Evolutionary conservation across 176 grass and related monocot species (phyloP).

Genomic region (Microstegium vimineum): DNA sequence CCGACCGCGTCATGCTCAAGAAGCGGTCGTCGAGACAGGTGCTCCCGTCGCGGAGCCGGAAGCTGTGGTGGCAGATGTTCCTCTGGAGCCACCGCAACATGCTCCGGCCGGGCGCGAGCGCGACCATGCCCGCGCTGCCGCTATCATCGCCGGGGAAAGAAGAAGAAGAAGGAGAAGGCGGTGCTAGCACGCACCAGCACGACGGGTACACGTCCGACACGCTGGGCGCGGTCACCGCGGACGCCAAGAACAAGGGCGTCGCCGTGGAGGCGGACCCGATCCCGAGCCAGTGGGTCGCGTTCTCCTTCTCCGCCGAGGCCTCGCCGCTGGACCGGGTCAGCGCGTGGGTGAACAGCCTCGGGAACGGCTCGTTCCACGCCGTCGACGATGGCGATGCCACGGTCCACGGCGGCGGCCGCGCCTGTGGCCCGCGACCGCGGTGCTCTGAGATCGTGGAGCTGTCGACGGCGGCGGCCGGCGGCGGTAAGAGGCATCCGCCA

Average conservation of each 20-base stretch:
- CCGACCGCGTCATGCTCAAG: conserved; percentile 76
- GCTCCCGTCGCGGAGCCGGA: conserved; percentile 82
- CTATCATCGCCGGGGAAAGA: neutral
- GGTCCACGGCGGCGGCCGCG: neutral
- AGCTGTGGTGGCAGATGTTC: conserved; percentile 80
- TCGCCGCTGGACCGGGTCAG: conserved; percentile 67
- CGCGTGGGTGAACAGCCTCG: conserved; percentile 90
- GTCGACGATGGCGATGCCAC: neutral
- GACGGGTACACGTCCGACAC: conserved; percentile 82
- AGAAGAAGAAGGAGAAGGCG: neutral
- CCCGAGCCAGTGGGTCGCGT: conserved; percentile 66
- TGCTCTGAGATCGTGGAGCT: conserved; percentile 51
- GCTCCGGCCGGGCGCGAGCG: conserved; percentile 25
- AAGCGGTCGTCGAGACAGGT: conserved; percentile 71
- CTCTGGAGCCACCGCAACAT: conserved; percentile 79
- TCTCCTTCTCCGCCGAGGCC: conserved; percentile 60
- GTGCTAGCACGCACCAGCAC: conserved; percentile 13
- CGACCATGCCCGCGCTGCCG: neutral
- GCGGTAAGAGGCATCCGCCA: conserved; percentile 1
- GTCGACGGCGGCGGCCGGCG: conserved; percentile 16
- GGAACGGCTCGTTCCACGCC: conserved; percentile 24
- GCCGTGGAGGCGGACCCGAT: conserved; percentile 25
- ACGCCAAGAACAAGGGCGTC: conserved; percentile 41
- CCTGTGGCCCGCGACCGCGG: neutral
- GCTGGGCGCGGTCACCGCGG: conserved; percentile 26